A percentile compares a stretch with the other conserved stretches of the same genome.
Evolutionary conservation across 495 filamentous ascomycete species (phyloP).

Genomic region (Aspergillus nanangensis): DNA sequence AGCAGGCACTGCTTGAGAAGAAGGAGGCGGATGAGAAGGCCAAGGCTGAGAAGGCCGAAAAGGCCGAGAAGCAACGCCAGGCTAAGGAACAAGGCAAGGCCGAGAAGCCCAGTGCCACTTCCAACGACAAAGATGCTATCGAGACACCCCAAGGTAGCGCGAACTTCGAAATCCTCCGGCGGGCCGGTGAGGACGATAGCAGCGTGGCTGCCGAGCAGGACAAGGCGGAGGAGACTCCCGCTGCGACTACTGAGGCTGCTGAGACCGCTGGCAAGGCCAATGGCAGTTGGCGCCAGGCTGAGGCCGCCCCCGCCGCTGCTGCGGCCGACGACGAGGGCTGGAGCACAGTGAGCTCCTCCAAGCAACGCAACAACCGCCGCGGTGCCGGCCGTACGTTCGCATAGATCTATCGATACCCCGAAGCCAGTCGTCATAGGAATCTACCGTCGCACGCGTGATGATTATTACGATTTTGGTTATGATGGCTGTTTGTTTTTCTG

Average conservation of each 20-base stretch:
- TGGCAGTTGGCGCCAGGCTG: slow-evolving; percentile 33
- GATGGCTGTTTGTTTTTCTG: slow-evolving; percentile 21
- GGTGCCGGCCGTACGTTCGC: slow-evolving; percentile 45
- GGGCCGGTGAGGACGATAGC: slow-evolving; percentile 43
- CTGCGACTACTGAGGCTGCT: slow-evolving; percentile 31
- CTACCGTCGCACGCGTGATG: slow-evolving; percentile 7
- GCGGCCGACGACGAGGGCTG: slow-evolving; percentile 64
- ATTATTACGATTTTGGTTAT: slow-evolving; percentile 21
- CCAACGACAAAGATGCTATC: slow-evolving; percentile 42
- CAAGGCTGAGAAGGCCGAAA: slow-evolving; percentile 67
- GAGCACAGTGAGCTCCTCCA: slow-evolving; percentile 64
- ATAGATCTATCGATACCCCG: slow-evolving; percentile 42
- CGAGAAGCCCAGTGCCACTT: slow-evolving; percentile 44
- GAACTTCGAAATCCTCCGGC: slow-evolving; percentile 52
- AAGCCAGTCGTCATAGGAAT: slow-evolving; percentile 21
- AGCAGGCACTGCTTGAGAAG: slow-evolving; percentile 69
- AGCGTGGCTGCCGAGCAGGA: slow-evolving; percentile 34
- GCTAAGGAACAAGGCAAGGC: slow-evolving; percentile 51
- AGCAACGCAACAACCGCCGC: slow-evolving; percentile 49
- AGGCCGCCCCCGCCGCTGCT: slow-evolving; percentile 30
- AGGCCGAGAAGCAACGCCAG: slow-evolving; percentile 47
- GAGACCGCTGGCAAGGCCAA: slow-evolving; percentile 33
- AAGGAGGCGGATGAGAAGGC: slow-evolving; percentile 86
- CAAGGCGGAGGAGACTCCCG: slow-evolving; percentile 20
- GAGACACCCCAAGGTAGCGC: slow-evolving; percentile 39